Conservation (phyloP, 192 early-diverging fungal genomes). For the Backusella macrospora region DNA sequence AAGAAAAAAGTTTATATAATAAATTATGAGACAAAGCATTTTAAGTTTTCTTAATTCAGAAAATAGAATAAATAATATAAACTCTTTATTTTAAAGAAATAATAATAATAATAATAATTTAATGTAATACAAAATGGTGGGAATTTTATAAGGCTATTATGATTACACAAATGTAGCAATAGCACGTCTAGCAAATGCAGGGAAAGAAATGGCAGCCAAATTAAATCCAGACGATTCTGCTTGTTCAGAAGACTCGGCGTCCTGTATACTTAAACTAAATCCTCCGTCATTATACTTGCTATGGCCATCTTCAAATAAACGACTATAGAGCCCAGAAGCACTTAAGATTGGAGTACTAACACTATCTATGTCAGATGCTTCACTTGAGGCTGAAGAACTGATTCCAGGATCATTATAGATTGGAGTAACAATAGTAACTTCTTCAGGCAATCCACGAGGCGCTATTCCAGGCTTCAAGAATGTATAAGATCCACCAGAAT, state of each 20-base stretch:
- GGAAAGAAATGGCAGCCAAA: background rate
- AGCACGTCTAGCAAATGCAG: slow-evolving; percentile 2
- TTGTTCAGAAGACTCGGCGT: background rate
- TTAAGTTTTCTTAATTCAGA: background rate
- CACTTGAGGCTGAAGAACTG: too few relatives aligned
- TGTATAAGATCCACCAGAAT: background rate
- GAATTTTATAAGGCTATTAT: too few relatives aligned
- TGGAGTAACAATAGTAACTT: background rate
- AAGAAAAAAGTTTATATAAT: background rate
- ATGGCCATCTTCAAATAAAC: too few relatives aligned
- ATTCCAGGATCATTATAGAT: background rate
- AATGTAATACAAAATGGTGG: too few relatives aligned
- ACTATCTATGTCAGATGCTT: too few relatives aligned
- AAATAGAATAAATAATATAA: background rate
- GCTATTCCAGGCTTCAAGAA: background rate
- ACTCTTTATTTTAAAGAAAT: background rate
- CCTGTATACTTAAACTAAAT: background rate
- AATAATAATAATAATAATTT: background rate
- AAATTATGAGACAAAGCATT: background rate
- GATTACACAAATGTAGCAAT: background rate
- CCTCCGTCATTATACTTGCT: background rate
- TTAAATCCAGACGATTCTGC: background rate
- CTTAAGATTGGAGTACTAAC: too few relatives aligned
- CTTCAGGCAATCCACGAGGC: background rate
- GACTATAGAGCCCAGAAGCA: too few relatives aligned